Percentiles rank a stretch among this genome's conserved stretches.
phyloP scores from a whole-genome alignment of 352 stramenopile genomes.

The Pythium coloratum region DNA sequence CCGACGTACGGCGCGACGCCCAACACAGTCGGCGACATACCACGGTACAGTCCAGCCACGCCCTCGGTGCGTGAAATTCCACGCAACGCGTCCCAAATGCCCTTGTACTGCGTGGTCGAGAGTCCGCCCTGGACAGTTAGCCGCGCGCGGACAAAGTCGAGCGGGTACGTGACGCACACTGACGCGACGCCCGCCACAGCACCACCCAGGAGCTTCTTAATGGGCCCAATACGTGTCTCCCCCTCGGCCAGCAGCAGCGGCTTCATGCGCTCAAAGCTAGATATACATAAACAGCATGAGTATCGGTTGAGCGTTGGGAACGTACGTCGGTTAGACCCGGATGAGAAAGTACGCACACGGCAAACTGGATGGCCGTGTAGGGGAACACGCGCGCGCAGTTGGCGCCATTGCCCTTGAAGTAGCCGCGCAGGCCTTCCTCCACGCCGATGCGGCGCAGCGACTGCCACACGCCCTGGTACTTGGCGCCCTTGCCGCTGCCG shows the following conservation, averaged over 20 bases:
- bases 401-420: conserved; percentile 79
- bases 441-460: conserved; percentile 63
- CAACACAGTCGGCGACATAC: conserved; percentile 59
- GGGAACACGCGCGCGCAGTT: conserved; percentile 81
- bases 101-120: conserved; percentile 57
- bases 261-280: conserved; percentile 60
- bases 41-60: conserved; percentile 56
- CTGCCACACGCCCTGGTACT: conserved; percentile 58
- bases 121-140: conserved; percentile 71
- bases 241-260: conserved; percentile 45
- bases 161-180: conserved; percentile 65
- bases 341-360: conserved; percentile 30
- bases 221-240: conserved; percentile 36
- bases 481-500: conserved; percentile 22
- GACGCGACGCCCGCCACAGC: conserved; percentile 67
- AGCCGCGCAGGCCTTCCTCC: conserved; percentile 60
- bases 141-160: conserved; percentile 73
- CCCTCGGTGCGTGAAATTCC: conserved; percentile 55
- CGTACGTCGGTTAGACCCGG: not conserved
- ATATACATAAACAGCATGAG: not conserved
- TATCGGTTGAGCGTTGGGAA: no score
- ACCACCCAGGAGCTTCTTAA: conserved; percentile 59
- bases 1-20: conserved; percentile 76
- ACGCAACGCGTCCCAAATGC: conserved; percentile 58
- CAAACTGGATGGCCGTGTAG: conserved; percentile 80